Base-by-base conservation (phyloP, 169 alveolate genomes). In the Plasmodium ovale region DNA sequence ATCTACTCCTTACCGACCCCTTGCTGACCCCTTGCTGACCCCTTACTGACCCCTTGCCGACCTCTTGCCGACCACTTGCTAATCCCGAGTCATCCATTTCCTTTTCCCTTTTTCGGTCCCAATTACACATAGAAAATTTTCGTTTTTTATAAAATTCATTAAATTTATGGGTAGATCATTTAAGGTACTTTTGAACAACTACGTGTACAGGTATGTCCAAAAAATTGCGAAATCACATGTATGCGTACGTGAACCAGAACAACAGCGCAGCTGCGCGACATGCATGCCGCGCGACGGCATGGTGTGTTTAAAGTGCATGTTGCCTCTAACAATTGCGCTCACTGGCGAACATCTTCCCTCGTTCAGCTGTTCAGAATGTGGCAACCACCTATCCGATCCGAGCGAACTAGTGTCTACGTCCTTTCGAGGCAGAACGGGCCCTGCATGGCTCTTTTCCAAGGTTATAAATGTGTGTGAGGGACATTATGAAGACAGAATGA, bases 391-490 rank as follows among this genome's bases (percentile, higher is more conserved):
- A 12, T 89, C 95, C 2, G 88, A 93, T 31, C 88, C 93, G 27
- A 72, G 54, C 33, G 93, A 94, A 67, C 73, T 92, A 31, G 59
- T 94, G 1, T 94, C 96, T 3, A 94, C 95, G 21, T 74, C 91
- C 51, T 95, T 95, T 77, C 60, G 97, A 23, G 97, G 97, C 16
- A 92, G 97, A 35, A 95, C 97, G n/a, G 97, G 97, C 14, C 92
- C 95, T 19, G 97, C 97, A 0, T 95, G 97, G 97, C 94, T 95
- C 4, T 95, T 95, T 56, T 87, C 94, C 27, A 95, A 96, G 87
- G 98, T 95, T 0, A 91, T 94, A 29, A 96, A 96, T 77, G 89
- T 96, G 1, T 91, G 97, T 64, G 97, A 96, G 82, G 98, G 98
- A 27, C 94, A 85, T 29, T 82, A 93, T 53, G 97, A 95, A 82